A percentile compares a stretch with the other conserved stretches of the same genome.
Conservation (phyloP, 192 early-diverging fungal genomes). For the Geranomyces michiganensis region DNA sequence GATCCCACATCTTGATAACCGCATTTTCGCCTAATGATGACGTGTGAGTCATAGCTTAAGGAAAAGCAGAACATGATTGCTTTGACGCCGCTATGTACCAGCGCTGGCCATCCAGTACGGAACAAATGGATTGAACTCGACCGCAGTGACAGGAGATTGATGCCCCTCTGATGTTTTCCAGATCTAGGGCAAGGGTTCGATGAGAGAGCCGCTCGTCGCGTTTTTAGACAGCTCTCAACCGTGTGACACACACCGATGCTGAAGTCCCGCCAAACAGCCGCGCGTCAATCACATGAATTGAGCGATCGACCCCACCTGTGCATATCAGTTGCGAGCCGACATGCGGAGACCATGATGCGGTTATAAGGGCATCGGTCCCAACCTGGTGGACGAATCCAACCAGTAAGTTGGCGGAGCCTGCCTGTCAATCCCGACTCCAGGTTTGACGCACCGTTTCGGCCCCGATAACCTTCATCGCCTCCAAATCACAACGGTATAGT, state of each 20-base stretch:
- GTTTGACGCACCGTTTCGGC: constrained; percentile 34
- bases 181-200: constrained; percentile 29
- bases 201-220: neutral
- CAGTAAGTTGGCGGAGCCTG: neutral
- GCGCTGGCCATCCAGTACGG: constrained; percentile 74
- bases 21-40: constrained; percentile 52
- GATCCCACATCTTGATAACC: constrained; percentile 70
- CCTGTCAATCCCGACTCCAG: no score
- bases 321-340: constrained; percentile 39
- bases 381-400: constrained; percentile 28
- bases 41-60: neutral
- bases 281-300: constrained; percentile 45
- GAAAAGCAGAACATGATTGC: neutral
- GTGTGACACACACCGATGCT: neutral
- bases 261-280: constrained; percentile 34
- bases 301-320: constrained; percentile 42
- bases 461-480: constrained; percentile 27
- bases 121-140: constrained; percentile 73
- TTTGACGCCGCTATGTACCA: constrained; percentile 29
- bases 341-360: constrained; percentile 49
- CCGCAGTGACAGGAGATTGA: constrained; percentile 50
- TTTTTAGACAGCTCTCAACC: neutral
- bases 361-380: constrained; percentile 40
- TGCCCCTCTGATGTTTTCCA: constrained; percentile 57
- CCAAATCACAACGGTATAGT: constrained; percentile 44